Conservation (phyloP, 345 rosid genomes). For the Capsella bursapastoris region DNA sequence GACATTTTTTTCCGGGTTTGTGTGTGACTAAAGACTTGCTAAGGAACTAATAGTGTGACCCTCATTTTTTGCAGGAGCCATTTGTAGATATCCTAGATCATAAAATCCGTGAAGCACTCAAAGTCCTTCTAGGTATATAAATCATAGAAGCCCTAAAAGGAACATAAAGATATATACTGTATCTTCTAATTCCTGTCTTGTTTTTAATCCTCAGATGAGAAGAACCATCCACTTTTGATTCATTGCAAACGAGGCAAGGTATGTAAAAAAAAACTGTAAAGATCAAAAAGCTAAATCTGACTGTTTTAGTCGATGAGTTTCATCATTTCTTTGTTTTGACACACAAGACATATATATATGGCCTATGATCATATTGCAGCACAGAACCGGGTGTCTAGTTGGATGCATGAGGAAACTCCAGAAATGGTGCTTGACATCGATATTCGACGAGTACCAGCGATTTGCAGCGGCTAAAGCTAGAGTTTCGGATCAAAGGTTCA, state of each 20-base stretch:
- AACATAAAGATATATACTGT: too few species aligned
- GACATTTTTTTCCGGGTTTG: background rate
- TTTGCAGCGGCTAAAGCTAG: slow-evolving; percentile 97
- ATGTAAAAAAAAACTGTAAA: slow-evolving; percentile 15
- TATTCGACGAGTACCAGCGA: slow-evolving; percentile 86
- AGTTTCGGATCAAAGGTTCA: slow-evolving; percentile 87
- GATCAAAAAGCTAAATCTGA: background rate
- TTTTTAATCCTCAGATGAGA: slow-evolving; percentile 59
- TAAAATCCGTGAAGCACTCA: slow-evolving; percentile 84
- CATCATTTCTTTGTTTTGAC: background rate
- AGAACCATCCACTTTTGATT: slow-evolving; percentile 87
- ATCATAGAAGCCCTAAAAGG: slow-evolving; percentile 29
- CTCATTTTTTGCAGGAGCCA: slow-evolving; percentile 65
- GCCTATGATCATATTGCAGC: slow-evolving; percentile 52
- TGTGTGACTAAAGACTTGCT: slow-evolving; percentile 16
- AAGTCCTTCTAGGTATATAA: slow-evolving; percentile 85
- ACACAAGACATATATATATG: background rate
- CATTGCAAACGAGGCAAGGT: slow-evolving; percentile 98
- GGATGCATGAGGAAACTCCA: slow-evolving; percentile 95
- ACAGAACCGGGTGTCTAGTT: slow-evolving; percentile 91
- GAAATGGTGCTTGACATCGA: slow-evolving; percentile 83
- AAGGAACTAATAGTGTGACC: slow-evolving; percentile 15
- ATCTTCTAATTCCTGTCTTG: background rate
- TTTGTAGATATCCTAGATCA: slow-evolving; percentile 80
- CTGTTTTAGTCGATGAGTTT: background rate